phyloP scores from a whole-genome alignment of 2,329 filamentous ascomycete genomes.

The Aspergillus candidus region DNA sequence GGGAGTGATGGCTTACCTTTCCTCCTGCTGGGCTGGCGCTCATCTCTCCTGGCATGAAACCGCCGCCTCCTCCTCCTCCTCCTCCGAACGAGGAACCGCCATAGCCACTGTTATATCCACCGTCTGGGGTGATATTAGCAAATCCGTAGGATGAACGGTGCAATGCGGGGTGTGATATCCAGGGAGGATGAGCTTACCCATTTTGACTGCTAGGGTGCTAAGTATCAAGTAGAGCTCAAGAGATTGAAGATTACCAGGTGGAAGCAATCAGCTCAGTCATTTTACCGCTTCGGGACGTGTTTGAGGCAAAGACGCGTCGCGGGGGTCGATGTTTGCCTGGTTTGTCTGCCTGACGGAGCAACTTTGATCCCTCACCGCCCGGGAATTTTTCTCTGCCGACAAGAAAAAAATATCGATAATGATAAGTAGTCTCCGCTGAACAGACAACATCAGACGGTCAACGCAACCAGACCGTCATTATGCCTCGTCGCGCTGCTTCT shows the following conservation, averaged over 20 bases:
- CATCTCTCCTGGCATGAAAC: conserved; percentile 52
- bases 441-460: not conserved
- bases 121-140: conserved; percentile 1
- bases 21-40: conserved; percentile 40
- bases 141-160: not conserved
- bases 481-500: conserved; percentile 69
- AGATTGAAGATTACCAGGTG: no score
- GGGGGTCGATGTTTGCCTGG: conserved; percentile 19
- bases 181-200: conserved; percentile 21
- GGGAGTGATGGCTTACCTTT: conserved; percentile 26
- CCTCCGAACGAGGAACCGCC: conserved; percentile 47
- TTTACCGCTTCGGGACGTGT: conserved; percentile 38
- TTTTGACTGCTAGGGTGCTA: conserved; percentile 8
- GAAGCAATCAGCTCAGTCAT: conserved; percentile 16
- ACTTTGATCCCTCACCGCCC: conserved; percentile 26
- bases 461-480: conserved; percentile 34
- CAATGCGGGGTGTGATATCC: not conserved
- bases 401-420: conserved; percentile 15
- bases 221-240: no score
- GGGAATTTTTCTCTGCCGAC: conserved; percentile 16
- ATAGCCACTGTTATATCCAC: conserved; percentile 36
- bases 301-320: conserved; percentile 25
- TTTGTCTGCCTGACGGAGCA: conserved; percentile 8
- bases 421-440: not conserved
- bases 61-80: conserved; percentile 48